Percentiles rank a stretch among this genome's conserved stretches.
Evolutionary conservation across 2,329 filamentous ascomycete genomes (phyloP).

Genomic region (Colletotrichum kahawae): DNA sequence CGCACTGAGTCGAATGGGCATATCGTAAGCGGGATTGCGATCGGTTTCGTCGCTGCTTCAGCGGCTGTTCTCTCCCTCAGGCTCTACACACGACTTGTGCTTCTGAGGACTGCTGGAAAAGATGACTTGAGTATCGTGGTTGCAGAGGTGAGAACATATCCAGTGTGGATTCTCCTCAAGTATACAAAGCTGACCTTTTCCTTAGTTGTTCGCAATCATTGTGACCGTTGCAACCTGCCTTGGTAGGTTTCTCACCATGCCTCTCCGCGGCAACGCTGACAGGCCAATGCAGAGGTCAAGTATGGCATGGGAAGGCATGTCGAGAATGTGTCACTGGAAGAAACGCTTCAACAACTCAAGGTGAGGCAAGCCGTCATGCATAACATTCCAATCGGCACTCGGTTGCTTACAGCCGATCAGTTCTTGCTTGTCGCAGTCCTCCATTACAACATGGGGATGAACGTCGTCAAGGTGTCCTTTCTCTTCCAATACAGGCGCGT

Average conservation of each 20-base stretch:
- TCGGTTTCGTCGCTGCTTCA: slow-evolving; percentile 24
- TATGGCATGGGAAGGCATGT: slow-evolving; percentile 31
- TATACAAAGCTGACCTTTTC: neutral
- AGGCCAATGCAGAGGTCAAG: slow-evolving; percentile 22
- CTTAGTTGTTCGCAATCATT: slow-evolving; percentile 24
- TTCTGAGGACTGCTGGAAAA: slow-evolving; percentile 27
- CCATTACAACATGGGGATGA: slow-evolving; percentile 34
- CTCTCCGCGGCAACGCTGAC: neutral
- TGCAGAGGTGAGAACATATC: slow-evolving; percentile 22
- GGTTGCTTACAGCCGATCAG: slow-evolving; percentile 15
- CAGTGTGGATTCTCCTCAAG: neutral
- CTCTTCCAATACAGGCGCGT: slow-evolving; percentile 38
- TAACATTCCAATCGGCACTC: neutral
- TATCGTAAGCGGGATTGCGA: slow-evolving; percentile 25
- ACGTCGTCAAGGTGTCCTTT: slow-evolving; percentile 36
- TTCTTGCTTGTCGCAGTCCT: slow-evolving; percentile 30
- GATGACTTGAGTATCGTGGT: slow-evolving; percentile 32
- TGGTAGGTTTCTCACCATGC: neutral
- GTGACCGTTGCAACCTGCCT: slow-evolving; percentile 11
- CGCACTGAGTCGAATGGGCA: slow-evolving; percentile 24
- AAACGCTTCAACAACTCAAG: slow-evolving; percentile 26
- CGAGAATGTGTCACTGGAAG: slow-evolving; percentile 22
- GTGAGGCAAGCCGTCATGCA: slow-evolving; percentile 1
- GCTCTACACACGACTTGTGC: slow-evolving; percentile 27
- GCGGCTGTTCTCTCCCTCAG: slow-evolving; percentile 20